phyloP scores from a whole-genome alignment of 805 yeast genomes.

The Sugiyamaella chiloensis region DNA sequence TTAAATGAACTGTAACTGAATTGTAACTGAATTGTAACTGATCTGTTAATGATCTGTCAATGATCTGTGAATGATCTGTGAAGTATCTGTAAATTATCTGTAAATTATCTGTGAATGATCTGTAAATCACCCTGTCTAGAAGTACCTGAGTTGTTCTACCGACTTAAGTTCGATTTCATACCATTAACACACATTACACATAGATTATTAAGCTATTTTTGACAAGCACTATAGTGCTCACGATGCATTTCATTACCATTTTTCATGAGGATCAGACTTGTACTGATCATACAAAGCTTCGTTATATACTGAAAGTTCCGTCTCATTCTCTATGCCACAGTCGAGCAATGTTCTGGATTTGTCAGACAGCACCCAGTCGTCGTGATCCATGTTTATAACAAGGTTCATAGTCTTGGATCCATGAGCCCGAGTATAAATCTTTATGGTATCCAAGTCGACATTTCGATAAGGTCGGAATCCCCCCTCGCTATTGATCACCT shows the following conservation, averaged over 20 bases:
- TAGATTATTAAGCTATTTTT: background rate
- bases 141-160: no score
- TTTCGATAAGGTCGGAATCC: constrained; percentile 79
- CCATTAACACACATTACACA: no score
- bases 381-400: constrained; percentile 85
- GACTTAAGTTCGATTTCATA: no score
- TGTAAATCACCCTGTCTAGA: no score
- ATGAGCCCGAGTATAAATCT: constrained; percentile 92
- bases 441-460: constrained; percentile 68
- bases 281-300: constrained; percentile 59
- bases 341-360: constrained; percentile 43
- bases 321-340: constrained; percentile 75
- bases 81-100: no score
- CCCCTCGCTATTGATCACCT: constrained; percentile 52
- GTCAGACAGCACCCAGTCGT: constrained; percentile 59
- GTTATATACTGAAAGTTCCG: constrained; percentile 85
- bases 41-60: no score
- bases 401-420: constrained; percentile 90
- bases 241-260: no score
- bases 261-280: constrained; percentile 82
- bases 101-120: no score
- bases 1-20: no score
- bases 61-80: no score
- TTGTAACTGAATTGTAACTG: no score
- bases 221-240: no score